A percentile compares a stretch with the other conserved stretches of the same genome.
These are phyloP conservation scores for Scleroderma citrinum DNA, from an alignment of 768 basidiomycete species.

Conservation along the genomic window DNA sequence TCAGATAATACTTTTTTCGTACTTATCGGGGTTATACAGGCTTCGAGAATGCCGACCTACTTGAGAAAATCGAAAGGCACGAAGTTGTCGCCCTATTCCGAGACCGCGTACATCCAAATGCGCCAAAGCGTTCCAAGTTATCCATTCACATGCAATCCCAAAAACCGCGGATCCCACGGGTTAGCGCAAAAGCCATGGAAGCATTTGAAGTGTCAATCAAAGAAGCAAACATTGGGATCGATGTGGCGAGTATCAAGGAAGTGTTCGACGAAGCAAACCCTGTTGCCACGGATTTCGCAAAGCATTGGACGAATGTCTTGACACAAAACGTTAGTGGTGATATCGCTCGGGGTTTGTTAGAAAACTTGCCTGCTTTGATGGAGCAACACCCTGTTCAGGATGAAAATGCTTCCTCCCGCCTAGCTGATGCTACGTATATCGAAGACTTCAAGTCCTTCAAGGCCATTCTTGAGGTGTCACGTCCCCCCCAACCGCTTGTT, in stretches of 20 bases:
- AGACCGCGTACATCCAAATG: constrained; percentile 62
- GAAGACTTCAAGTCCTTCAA: constrained; percentile 65
- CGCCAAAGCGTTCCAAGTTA: constrained; percentile 68
- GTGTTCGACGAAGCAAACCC: constrained; percentile 53
- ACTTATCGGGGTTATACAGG: too few species aligned
- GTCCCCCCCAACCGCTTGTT: constrained; percentile 60
- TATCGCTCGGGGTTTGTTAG: constrained; percentile 42
- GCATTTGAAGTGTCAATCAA: constrained; percentile 55
- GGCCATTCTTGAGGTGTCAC: constrained; percentile 45
- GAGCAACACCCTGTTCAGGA: constrained; percentile 50
- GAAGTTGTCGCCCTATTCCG: constrained; percentile 72
- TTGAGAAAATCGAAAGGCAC: constrained; percentile 62
- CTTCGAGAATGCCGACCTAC: constrained; percentile 59
- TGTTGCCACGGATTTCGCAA: constrained; percentile 50
- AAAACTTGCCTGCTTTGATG: constrained; percentile 51
- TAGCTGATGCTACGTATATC: constrained; percentile 52
- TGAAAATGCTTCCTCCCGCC: constrained; percentile 41
- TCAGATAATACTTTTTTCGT: not conserved
- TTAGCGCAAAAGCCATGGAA: constrained; percentile 58
- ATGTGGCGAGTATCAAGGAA: constrained; percentile 46
- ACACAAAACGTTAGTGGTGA: constrained; percentile 36
- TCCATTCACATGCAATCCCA: constrained; percentile 79
- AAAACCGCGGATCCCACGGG: constrained; percentile 50
- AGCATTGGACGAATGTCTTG: constrained; percentile 51
- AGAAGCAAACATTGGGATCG: constrained; percentile 41